Conservation (phyloP, 495 filamentous ascomycete species). For the Clavariopsis aquatica region DNA sequence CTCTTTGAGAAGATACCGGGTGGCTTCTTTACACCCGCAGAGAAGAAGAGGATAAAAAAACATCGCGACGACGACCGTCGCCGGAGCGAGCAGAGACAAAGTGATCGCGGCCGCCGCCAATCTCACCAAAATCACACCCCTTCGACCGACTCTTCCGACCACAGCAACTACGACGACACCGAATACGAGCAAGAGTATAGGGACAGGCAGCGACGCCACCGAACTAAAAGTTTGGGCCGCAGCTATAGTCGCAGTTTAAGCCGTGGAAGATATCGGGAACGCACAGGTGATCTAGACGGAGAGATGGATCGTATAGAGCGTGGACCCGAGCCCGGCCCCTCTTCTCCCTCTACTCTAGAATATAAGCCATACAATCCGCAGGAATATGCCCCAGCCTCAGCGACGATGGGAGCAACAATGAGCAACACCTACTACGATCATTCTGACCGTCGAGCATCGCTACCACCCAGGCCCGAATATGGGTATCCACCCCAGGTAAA, state of each 20-base stretch:
- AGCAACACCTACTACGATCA: constrained; percentile 23
- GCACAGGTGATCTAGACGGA: constrained; percentile 24
- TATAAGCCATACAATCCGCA: constrained; percentile 40
- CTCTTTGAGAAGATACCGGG: constrained; percentile 45
- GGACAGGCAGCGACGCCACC: constrained; percentile 15
- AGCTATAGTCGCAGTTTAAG: constrained; percentile 25
- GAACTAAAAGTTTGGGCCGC: constrained; percentile 32
- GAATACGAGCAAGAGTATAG: constrained; percentile 29
- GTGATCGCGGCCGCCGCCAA: constrained; percentile 18
- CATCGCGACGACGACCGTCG: constrained; percentile 12
- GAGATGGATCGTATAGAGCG: constrained; percentile 26
- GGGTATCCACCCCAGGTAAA: constrained; percentile 37
- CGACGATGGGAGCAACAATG: constrained; percentile 12
- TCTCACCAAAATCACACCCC: constrained; percentile 28
- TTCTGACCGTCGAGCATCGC: constrained; percentile 27
- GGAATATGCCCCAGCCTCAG: constrained; percentile 31
- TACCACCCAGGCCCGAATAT: constrained; percentile 28
- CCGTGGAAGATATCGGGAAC: constrained; percentile 14
- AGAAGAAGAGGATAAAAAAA: constrained; percentile 29
- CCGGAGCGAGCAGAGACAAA: constrained; percentile 24
- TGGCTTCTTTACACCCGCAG: constrained; percentile 42
- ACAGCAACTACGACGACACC: constrained; percentile 34
- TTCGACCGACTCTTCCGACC: constrained; percentile 31
- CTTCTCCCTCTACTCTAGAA: constrained; percentile 24
- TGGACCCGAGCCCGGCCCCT: constrained; percentile 26